Conservation (phyloP, 2,329 filamentous ascomycete genomes). For the Daldinia sp. region DNA sequence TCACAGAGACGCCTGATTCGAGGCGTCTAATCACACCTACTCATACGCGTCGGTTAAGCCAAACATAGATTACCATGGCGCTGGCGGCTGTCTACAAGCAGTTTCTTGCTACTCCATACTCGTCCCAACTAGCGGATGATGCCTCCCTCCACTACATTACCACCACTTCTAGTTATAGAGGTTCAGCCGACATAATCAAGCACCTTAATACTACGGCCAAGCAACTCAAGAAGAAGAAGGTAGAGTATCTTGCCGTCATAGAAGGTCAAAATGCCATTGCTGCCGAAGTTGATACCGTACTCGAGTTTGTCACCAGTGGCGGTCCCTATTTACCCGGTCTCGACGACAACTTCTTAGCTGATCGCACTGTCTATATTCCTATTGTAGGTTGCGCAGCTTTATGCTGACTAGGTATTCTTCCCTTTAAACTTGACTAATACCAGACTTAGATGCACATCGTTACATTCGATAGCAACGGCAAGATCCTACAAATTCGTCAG, state of each 20-base stretch:
- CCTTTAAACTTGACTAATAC: constrained; percentile 14
- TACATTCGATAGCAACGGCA: constrained; percentile 78
- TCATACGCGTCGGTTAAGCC: constrained; percentile 19
- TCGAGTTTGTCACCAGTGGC: constrained; percentile 85
- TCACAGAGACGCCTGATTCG: constrained; percentile 17
- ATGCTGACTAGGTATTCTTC: background rate
- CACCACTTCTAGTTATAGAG: constrained; percentile 80
- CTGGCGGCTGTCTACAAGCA: constrained; percentile 72
- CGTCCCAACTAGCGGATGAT: constrained; percentile 71
- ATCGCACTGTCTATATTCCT: constrained; percentile 81
- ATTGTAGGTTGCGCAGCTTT: constrained; percentile 72
- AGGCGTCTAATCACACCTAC: background rate
- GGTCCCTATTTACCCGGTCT: constrained; percentile 88
- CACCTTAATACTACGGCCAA: constrained; percentile 79
- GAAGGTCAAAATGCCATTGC: constrained; percentile 78
- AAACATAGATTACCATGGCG: constrained; percentile 56
- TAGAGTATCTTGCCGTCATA: constrained; percentile 79
- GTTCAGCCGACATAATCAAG: constrained; percentile 82
- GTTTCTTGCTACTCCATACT: constrained; percentile 76
- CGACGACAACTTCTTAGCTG: constrained; percentile 93
- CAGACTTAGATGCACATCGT: constrained; percentile 82
- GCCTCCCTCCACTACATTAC: constrained; percentile 89
- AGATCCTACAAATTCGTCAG: constrained; percentile 87
- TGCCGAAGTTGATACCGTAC: constrained; percentile 81
- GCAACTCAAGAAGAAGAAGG: constrained; percentile 84